Base-by-base conservation (phyloP, 768 basidiomycete species). In the Lactarius vividus region DNA sequence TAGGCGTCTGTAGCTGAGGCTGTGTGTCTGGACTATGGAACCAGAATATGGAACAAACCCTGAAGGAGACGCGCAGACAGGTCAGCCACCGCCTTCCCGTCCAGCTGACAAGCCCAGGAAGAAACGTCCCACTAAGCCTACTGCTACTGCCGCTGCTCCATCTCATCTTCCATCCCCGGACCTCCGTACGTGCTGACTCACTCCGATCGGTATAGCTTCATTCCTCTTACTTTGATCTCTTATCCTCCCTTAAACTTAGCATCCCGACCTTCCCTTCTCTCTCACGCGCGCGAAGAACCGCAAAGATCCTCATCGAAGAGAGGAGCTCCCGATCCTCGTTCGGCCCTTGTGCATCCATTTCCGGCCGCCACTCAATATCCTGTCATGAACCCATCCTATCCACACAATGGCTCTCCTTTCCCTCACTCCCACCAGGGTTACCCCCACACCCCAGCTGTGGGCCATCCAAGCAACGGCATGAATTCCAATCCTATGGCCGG, bases 301-400 rank as follows among this genome's bases (percentile, higher is more conserved):
- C 71, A 65, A 31, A 61, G 64, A 55, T 54, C 64, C 15, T 8
- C 63, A 16, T 57, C 69, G 1, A 67, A 63, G n/a, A 62, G 62
- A 16, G 74, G 73, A 68, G 74, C 80, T 74, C 74, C 84, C 73
- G 74, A 76, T 71, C 44, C 75, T 74, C 75, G 74, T 68, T 70
- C 73, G 42, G 73, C 71, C 57, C 74, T 77, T 64, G 80, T 83
- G 68, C 84, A 83, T 71, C 82, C 85, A 18, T 87, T 85, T 74
- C 84, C 84, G 56, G 39, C 67, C 37, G 33, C 67, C 52, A 63
- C 75, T 58, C 78, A 83, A 10, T 85, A 83, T 55, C 78, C 74
- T 71, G 80, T 86, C 74, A 91, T 90, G 88, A 91, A 90, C 74
- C 85, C 86, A 61, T 77, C 83, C 65, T 91, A 89, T 71, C 82